phyloP scores from a whole-genome alignment of 1,139 yeast genomes.

The Suhomyces wounanorum region DNA sequence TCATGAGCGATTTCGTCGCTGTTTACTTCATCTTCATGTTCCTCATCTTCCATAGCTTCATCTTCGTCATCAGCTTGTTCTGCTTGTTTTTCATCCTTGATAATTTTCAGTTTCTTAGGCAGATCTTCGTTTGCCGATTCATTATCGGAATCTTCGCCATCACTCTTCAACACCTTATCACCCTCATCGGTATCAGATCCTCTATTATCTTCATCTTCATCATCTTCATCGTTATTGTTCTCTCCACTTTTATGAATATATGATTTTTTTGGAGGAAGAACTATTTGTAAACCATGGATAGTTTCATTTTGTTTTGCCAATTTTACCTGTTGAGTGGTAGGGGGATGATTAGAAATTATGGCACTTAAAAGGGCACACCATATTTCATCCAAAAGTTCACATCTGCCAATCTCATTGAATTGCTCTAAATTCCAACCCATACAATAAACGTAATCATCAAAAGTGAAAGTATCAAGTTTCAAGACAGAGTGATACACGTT shows the following conservation, averaged over 20 bases:
- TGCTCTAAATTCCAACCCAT: constrained; percentile 56
- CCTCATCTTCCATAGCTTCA: constrained; percentile 15
- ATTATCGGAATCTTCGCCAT: constrained; percentile 26
- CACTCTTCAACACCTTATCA: constrained; percentile 26
- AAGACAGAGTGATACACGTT: constrained; percentile 70
- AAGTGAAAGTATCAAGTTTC: constrained; percentile 69
- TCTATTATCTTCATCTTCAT: constrained; percentile 19
- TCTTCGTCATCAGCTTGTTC: constrained; percentile 12
- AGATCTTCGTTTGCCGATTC: background rate
- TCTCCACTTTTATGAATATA: constrained; percentile 20
- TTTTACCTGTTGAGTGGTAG: constrained; percentile 25
- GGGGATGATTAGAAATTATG: constrained; percentile 41
- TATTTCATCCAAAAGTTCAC: constrained; percentile 66
- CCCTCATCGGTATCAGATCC: constrained; percentile 29
- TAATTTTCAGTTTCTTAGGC: constrained; percentile 9
- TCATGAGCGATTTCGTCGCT: constrained; percentile 20
- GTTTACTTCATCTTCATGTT: constrained; percentile 19
- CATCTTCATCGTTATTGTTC: constrained; percentile 15
- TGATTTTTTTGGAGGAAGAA: constrained; percentile 41
- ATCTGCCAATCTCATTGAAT: constrained; percentile 44
- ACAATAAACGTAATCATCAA: constrained; percentile 74
- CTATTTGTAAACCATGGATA: constrained; percentile 39
- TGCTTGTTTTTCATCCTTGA: constrained; percentile 8
- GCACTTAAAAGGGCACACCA: constrained; percentile 64
- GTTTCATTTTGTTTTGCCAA: constrained; percentile 30